Percentiles rank a stretch among this genome's conserved stretches.
These are phyloP conservation scores for Aspergillus sp. DNA, from an alignment of 2,329 filamentous ascomycete genomes.

Conservation along the genomic window DNA sequence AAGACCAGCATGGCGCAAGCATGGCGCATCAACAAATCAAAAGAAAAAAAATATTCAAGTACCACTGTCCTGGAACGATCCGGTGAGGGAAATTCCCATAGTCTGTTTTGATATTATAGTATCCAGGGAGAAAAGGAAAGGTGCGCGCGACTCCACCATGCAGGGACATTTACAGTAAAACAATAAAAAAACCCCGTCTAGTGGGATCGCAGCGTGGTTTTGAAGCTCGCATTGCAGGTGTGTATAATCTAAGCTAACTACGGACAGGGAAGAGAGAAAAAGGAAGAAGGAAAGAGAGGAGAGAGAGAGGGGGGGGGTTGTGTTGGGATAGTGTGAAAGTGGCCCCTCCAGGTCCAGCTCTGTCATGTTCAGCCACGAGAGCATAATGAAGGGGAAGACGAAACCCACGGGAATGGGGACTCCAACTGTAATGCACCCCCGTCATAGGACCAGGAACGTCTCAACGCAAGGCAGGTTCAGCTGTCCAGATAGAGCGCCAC, in stretches of 20 bases:
- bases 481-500: constrained; percentile 26
- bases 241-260: constrained; percentile 5
- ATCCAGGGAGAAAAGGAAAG: constrained; percentile 5
- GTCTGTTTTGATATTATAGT: constrained; percentile 17
- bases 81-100: constrained; percentile 11
- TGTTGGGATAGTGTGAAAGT: not conserved
- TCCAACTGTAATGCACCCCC: constrained; percentile 9
- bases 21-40: constrained; percentile 6
- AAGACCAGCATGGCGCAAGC: constrained; percentile 7
- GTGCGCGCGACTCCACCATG: constrained; percentile 19
- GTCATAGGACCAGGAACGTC: constrained; percentile 21
- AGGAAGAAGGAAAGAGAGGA: not conserved
- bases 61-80: constrained; percentile 2
- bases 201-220: constrained; percentile 10
- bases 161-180: constrained; percentile 15
- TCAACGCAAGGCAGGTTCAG: constrained; percentile 23
- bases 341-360: constrained; percentile 24
- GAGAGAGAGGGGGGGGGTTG: constrained; percentile 7
- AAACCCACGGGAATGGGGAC: constrained; percentile 15
- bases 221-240: constrained; percentile 14
- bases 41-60: constrained; percentile 7
- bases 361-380: constrained; percentile 26
- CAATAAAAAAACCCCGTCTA: constrained; percentile 3
- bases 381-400: constrained; percentile 17
- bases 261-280: constrained; percentile 6